Evolutionary conservation across 805 yeast species (phyloP), one percentile per base, ranked within the genome.

Genomic region (Ogataea allantospora): DNA sequence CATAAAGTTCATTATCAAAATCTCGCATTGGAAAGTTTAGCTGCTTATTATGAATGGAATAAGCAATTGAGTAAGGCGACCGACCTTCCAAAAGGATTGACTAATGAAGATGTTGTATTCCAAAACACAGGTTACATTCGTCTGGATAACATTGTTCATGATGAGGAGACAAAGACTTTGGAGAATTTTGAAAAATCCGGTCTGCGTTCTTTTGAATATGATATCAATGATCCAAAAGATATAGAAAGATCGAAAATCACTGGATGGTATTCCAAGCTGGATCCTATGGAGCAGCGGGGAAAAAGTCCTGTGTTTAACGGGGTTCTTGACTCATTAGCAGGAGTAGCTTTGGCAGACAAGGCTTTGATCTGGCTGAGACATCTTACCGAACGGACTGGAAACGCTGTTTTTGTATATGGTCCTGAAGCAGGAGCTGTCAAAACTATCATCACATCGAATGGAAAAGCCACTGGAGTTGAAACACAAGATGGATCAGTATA

Each of bases 361-460:
- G 60, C 60, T 7, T 48, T 56, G 33, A 39, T 38, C n/a, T 61
- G 53, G 44, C 57, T 46, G 7, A 46, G 54, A 15, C 49, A 55
- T 15, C 35, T 54, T 6, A 43, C 59, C 14, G 48, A 45, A 29
- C 7, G 39, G 1, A 31, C 48, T 6, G 69, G 68, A 6, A 33
- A 32, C 16, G 68, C 62, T 9, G 52, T 51, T 28, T 65, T 64
- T 41, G 44, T 60, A 33, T 43, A 51, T 18, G 63, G 65, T 1
- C 55, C 49, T 11, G 41, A 48, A 7, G 35, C 43, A n/a, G 67
- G 65, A 7, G 43, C 50, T n/a, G 48, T 62, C 6, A 40, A 44
- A 12, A 30, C 43, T 1, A 36, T 50, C 5, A 42, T 57, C 16
- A 40, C 47, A 23, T 30, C 28, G 8, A 43, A 39, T 7, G 36